Conservation (phyloP, 768 basidiomycete species). For the Boletus insuetus region DNA sequence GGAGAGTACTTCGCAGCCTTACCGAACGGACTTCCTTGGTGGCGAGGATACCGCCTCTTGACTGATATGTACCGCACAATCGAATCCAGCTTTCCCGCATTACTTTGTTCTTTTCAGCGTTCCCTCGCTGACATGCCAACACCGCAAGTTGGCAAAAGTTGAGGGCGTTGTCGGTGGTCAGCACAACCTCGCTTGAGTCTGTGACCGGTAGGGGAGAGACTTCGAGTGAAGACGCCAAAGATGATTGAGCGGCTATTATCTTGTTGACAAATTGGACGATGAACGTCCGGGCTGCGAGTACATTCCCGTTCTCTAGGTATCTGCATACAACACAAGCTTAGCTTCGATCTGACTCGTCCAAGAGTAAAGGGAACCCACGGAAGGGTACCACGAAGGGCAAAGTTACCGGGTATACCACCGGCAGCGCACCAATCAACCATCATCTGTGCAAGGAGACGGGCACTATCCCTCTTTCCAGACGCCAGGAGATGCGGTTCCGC, state of each 20-base stretch:
- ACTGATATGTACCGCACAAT: slow-evolving; percentile 81
- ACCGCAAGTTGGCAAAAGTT: slow-evolving; percentile 93
- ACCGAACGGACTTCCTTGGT: slow-evolving; percentile 64
- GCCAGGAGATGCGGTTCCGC: slow-evolving; percentile 85
- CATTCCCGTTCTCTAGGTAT: slow-evolving; percentile 81
- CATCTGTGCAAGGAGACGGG: slow-evolving; percentile 80
- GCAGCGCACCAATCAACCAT: slow-evolving; percentile 75
- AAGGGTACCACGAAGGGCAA: slow-evolving; percentile 81
- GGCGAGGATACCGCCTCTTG: slow-evolving; percentile 60
- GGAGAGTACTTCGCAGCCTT: slow-evolving; percentile 25
- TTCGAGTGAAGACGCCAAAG: slow-evolving; percentile 39
- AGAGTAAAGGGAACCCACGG: slow-evolving; percentile 51
- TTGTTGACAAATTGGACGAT: slow-evolving; percentile 74
- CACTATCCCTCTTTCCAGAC: slow-evolving; percentile 87
- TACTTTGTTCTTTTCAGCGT: slow-evolving; percentile 73
- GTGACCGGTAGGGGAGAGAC: slow-evolving; percentile 45
- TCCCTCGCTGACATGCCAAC: slow-evolving; percentile 81
- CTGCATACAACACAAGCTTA: slow-evolving; percentile 35
- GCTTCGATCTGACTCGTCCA: not conserved
- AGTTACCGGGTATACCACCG: slow-evolving; percentile 57
- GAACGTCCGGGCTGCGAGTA: slow-evolving; percentile 93
- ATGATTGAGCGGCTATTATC: slow-evolving; percentile 48
- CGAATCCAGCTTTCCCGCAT: slow-evolving; percentile 83
- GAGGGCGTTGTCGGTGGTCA: slow-evolving; percentile 72
- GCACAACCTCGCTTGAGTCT: slow-evolving; percentile 56